Evolutionary conservation across 1,284 basidiomycete species (phyloP).

Genomic region (Lignosus rhinocerotis): DNA sequence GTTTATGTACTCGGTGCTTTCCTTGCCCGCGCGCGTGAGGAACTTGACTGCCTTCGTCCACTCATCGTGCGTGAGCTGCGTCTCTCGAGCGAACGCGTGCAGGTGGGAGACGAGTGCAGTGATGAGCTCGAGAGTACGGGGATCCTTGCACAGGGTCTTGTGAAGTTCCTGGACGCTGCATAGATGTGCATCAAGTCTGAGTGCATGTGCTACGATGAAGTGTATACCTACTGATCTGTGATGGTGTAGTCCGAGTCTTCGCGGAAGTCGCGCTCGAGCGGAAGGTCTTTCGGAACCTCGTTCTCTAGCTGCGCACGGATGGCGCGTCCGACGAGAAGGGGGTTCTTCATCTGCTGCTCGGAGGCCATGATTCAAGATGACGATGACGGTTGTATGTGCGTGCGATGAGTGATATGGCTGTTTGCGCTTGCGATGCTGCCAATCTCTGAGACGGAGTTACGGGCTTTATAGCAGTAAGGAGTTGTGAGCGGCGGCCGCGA

Average conservation of each 20-base stretch:
- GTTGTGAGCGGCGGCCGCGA: slow-evolving; percentile 8
- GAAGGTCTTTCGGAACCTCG: slow-evolving; percentile 37
- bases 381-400: neutral
- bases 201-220: neutral
- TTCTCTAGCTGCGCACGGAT: slow-evolving; percentile 39
- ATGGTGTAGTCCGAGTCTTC: slow-evolving; percentile 37
- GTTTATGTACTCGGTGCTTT: slow-evolving; percentile 41
- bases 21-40: slow-evolving; percentile 39
- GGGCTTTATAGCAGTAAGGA: slow-evolving; percentile 2
- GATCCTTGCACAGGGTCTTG: slow-evolving; percentile 34
- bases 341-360: slow-evolving; percentile 37
- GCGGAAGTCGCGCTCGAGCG: slow-evolving; percentile 38
- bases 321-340: slow-evolving; percentile 38
- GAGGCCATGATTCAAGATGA: slow-evolving; percentile 23
- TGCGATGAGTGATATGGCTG: neutral
- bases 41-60: slow-evolving; percentile 39
- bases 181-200: neutral
- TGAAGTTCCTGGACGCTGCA: slow-evolving; percentile 35
- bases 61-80: slow-evolving; percentile 39
- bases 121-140: slow-evolving; percentile 39
- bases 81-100: slow-evolving; percentile 42
- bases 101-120: slow-evolving; percentile 39
- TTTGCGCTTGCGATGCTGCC: neutral
- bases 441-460: neutral
- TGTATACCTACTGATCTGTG: slow-evolving; percentile 33